phyloP scores from a whole-genome alignment of 768 basidiomycete genomes.

The Infundibulicybe gibba region DNA sequence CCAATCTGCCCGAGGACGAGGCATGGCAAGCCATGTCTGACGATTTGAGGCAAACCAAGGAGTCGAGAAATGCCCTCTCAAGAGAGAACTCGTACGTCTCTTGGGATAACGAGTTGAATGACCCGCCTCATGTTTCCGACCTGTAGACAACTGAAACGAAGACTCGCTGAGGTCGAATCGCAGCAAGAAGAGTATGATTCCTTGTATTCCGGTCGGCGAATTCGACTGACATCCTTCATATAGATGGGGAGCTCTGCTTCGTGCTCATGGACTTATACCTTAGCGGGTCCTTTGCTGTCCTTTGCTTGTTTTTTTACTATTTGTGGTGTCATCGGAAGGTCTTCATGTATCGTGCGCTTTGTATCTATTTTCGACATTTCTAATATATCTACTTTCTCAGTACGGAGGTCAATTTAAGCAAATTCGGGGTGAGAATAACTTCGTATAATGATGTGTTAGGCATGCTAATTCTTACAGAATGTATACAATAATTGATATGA shows the following conservation, averaged over 20 bases:
- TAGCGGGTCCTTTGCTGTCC: constrained; percentile 10
- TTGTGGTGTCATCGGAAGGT: constrained; percentile 6
- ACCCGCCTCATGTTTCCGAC: constrained; percentile 5
- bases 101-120: not conserved
- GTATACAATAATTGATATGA: too few species aligned
- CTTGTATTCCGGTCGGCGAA: constrained; percentile 10
- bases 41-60: constrained; percentile 74
- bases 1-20: constrained; percentile 76
- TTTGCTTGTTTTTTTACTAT: constrained; percentile 2
- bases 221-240: constrained; percentile 9
- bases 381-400: not conserved
- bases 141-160: constrained; percentile 63
- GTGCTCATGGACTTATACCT: constrained; percentile 41
- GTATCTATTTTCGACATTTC: not conserved
- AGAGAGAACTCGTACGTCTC: constrained; percentile 76
- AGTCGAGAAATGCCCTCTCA: constrained; percentile 64
- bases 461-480: too few species aligned
- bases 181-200: constrained; percentile 74
- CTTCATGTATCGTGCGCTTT: not conserved
- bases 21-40: constrained; percentile 76
- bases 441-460: too few species aligned
- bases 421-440: too few species aligned
- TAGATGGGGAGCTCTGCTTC: constrained; percentile 69
- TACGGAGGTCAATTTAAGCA: not conserved
- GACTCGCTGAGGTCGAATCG: constrained; percentile 64